phyloP scores from a whole-genome alignment of 495 filamentous ascomycete species.

The Cetradonia linearis region DNA sequence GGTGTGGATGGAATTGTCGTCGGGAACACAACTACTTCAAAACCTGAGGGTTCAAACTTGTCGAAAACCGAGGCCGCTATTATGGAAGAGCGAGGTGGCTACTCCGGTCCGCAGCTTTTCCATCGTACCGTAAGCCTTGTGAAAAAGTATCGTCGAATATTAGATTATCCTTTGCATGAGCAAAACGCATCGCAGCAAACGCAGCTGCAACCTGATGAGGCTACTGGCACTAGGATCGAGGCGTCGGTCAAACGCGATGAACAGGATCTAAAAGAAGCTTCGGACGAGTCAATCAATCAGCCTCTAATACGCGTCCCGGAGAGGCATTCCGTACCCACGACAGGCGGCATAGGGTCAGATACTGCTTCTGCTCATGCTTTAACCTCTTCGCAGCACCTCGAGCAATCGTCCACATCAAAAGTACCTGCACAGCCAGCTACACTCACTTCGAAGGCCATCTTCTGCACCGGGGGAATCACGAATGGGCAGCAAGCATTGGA shows the following conservation, averaged over 20 bases:
- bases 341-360: conserved; percentile 3
- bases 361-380: not conserved
- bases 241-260: conserved; percentile 21
- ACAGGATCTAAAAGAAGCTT: conserved; percentile 22
- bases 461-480: conserved; percentile 84
- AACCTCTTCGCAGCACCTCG: conserved; percentile 12
- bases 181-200: not conserved
- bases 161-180: conserved; percentile 42
- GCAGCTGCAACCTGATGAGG: not conserved
- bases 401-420: conserved; percentile 4
- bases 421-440: conserved; percentile 37
- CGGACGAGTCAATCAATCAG: conserved; percentile 12
- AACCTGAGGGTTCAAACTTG: conserved; percentile 60
- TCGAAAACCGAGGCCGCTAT: conserved; percentile 54
- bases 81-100: conserved; percentile 71
- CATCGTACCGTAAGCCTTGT: conserved; percentile 65
- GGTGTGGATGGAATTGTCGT: conserved; percentile 93
- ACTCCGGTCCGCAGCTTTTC: conserved; percentile 82
- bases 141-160: conserved; percentile 59
- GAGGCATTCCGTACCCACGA: conserved; percentile 8
- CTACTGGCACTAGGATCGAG: conserved; percentile 18
- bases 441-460: conserved; percentile 62
- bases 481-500: conserved; percentile 65
- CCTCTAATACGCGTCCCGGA: conserved; percentile 18
- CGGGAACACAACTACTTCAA: conserved; percentile 88